Base-by-base conservation (phyloP, 2,329 filamentous ascomycete species). In the Fusarium tricinctum region DNA sequence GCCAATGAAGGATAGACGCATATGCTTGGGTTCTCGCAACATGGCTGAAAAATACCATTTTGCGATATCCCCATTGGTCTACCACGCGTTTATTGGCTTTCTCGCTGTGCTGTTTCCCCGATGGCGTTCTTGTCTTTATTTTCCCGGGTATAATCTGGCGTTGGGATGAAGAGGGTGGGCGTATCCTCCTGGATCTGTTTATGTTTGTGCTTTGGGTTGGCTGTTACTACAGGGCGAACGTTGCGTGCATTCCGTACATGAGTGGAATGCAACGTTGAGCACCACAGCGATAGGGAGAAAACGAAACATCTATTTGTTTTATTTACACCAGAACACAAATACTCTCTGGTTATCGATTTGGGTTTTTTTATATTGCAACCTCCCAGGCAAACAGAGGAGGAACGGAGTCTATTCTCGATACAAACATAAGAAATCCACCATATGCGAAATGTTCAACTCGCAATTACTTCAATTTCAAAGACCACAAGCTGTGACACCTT, bases 121-220 rank as follows among this genome's bases (percentile, higher is more conserved):
- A 44, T 53, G 68, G 65, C 65, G 68, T 73, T 68, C n/a, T 59
- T 66, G 52, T 67, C 47, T 60, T 63, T 66, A 62, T 14, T 17
- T 58, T 63, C 8, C 62, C 39, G 30, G 68, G 66, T 71, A 57
- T 60, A 61, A 54, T 57, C 40, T 50, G 70, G 71, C 68, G 71
- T 73, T 73, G 62, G 38, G 51, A 47, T 38, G 66, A 65, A 63
- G 50, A 47, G 46, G 45, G n/a, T 33, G 30, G 42, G 49, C 55
- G 48, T 43, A 54, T 42, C 51, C 44, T 56, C 33, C 44, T 45
- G 56, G 20, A 66, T 64, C 52, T 55, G 43, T 59, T 39, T 23
- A 26, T 53, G 47, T 51, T 45, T 51, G 10, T 30, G 32, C 53
- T 46, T 45, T 55, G 20, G 30, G 61, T 49, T 70, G 46, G 46